Evolutionary conservation across 2,329 filamentous ascomycete genomes (phyloP).

Genomic region (Aspergillus sp.): DNA sequence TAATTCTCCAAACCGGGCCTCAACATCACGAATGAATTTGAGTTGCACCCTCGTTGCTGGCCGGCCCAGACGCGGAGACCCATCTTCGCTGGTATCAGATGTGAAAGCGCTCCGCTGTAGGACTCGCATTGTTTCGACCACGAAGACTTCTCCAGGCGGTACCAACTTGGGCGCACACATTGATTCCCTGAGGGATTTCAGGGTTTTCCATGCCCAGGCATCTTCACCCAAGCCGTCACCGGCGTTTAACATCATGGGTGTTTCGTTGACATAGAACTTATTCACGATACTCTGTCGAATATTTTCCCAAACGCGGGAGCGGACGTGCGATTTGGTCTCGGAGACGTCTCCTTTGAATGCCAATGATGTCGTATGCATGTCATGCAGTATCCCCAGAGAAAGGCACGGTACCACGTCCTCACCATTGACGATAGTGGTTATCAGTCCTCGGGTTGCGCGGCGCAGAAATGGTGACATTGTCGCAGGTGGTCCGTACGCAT

Average conservation of each 20-base stretch:
- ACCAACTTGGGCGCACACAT: constrained; percentile 71
- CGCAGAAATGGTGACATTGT: constrained; percentile 70
- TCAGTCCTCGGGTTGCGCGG: constrained; percentile 68
- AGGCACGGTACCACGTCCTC: constrained; percentile 73
- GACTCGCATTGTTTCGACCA: constrained; percentile 67
- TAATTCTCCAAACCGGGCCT: constrained; percentile 68
- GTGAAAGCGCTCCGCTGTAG: constrained; percentile 67
- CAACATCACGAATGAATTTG: constrained; percentile 70
- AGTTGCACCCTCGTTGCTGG: constrained; percentile 69
- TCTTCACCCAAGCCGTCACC: constrained; percentile 59
- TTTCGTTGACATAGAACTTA: constrained; percentile 58
- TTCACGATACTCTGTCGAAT: constrained; percentile 62
- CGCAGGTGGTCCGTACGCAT: constrained; percentile 73
- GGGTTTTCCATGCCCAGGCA: constrained; percentile 67
- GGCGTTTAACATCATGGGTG: constrained; percentile 44
- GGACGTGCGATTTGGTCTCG: constrained; percentile 66
- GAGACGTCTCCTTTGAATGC: constrained; percentile 72
- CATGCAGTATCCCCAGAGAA: constrained; percentile 71
- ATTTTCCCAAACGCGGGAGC: constrained; percentile 64
- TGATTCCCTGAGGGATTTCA: constrained; percentile 64
- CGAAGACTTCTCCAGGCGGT: constrained; percentile 74
- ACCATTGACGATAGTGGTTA: constrained; percentile 72
- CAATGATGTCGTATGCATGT: constrained; percentile 70
- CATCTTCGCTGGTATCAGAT: constrained; percentile 40
- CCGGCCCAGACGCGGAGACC: constrained; percentile 53